Evolutionary conservation across 2,329 filamentous ascomycete genomes (phyloP).

Genomic region (Aschersonia sp.): DNA sequence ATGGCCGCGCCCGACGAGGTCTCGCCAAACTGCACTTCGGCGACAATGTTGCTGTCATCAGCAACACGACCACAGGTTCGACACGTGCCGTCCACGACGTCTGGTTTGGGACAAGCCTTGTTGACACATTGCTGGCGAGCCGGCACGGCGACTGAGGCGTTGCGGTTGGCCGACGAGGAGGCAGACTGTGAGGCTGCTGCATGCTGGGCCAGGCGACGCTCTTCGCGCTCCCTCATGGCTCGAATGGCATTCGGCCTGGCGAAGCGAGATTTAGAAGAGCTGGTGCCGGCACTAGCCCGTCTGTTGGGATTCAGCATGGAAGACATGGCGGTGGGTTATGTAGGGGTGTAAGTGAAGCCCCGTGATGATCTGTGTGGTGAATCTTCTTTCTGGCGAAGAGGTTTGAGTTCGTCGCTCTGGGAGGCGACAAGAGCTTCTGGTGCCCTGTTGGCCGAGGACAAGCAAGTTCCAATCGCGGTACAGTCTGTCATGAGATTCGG

Average conservation of each 20-base stretch:
- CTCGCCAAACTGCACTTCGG: constrained; percentile 86
- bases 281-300: constrained; percentile 12
- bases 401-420: too few relatives aligned
- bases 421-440: too few relatives aligned
- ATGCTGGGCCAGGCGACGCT: constrained; percentile 21
- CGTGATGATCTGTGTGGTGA: too few relatives aligned
- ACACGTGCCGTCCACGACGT: constrained; percentile 56
- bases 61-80: constrained; percentile 73
- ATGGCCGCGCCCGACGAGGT: constrained; percentile 71
- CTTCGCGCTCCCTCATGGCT: constrained; percentile 36
- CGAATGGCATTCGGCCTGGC: constrained; percentile 31
- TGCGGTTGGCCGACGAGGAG: constrained; percentile 12
- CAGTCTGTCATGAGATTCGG: too few relatives aligned
- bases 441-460: too few relatives aligned
- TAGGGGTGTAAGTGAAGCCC: background rate
- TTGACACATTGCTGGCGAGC: constrained; percentile 38
- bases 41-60: constrained; percentile 76
- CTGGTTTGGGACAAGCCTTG: constrained; percentile 43
- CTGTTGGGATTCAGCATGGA: constrained; percentile 29
- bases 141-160: constrained; percentile 17
- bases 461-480: too few relatives aligned
- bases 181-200: constrained; percentile 12
- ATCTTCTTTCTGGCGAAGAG: too few relatives aligned
- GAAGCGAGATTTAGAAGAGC: constrained; percentile 23
- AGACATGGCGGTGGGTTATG: constrained; percentile 22